A percentile compares a stretch with the other conserved stretches of the same genome.
Evolutionary conservation across 83 land plant species (phyloP).

Genomic region (Isoetes engelmannii): DNA sequence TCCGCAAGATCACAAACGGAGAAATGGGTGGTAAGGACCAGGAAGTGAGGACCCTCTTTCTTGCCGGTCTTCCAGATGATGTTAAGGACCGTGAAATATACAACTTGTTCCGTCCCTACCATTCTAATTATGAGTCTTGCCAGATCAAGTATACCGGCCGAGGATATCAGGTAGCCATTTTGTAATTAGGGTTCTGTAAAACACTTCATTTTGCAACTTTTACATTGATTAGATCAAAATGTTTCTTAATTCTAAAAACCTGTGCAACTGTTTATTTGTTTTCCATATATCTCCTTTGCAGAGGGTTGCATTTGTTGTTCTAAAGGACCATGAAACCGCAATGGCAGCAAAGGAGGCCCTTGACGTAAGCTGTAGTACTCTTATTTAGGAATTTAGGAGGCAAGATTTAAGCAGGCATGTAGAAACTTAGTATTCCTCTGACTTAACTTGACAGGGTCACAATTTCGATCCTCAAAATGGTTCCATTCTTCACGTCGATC

Average conservation of each 20-base stretch:
- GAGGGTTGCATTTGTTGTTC: conserved; percentile 78
- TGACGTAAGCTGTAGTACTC: conserved; percentile 40
- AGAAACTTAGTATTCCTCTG: too few species aligned
- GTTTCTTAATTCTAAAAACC: too few species aligned
- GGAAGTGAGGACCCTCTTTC: conserved; percentile 52
- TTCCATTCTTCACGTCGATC: conserved; percentile 52
- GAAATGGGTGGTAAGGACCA: conserved; percentile 2
- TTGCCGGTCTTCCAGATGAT: conserved; percentile 57
- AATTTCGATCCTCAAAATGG: conserved; percentile 69
- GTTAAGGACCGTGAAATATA: conserved; percentile 52
- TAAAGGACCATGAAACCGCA: conserved; percentile 56
- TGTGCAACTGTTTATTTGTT: too few species aligned
- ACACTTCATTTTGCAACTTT: too few species aligned
- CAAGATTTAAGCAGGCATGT: too few species aligned
- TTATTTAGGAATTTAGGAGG: too few species aligned
- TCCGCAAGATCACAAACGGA: too few species aligned
- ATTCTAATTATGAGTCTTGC: conserved; percentile 41
- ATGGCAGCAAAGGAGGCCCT: conserved; percentile 50
- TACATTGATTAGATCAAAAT: too few species aligned
- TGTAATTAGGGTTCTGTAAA: not conserved
- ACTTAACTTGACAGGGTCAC: conserved; percentile 32
- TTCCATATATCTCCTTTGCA: conserved; percentile 16
- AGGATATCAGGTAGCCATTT: conserved; percentile 16
- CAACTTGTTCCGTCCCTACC: conserved; percentile 50
- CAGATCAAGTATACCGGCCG: conserved; percentile 27